These are phyloP conservation scores for Zygosaccharomyces rouxii DNA, from an alignment of 805 yeast species.

Conservation along the genomic window DNA sequence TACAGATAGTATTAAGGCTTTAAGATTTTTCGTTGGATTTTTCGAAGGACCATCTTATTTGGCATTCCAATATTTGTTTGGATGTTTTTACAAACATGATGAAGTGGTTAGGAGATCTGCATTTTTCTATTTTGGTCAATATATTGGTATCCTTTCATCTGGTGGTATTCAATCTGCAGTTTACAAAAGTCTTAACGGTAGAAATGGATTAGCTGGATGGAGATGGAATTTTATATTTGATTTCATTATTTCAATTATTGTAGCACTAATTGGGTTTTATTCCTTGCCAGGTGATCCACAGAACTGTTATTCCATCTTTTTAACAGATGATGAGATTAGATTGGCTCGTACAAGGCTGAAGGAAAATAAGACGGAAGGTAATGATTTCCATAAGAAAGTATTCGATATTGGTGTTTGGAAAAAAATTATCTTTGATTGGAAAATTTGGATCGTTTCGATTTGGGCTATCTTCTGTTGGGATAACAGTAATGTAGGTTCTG, in stretches of 20 bases:
- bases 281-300: constrained; percentile 64
- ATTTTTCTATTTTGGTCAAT: constrained; percentile 57
- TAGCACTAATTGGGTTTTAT: constrained; percentile 53
- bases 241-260: constrained; percentile 52
- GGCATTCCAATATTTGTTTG: constrained; percentile 54
- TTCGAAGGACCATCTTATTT: constrained; percentile 61
- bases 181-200: constrained; percentile 44
- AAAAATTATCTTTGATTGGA: constrained; percentile 51
- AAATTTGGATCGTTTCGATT: constrained; percentile 48
- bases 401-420: constrained; percentile 49
- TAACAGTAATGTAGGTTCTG: constrained; percentile 48
- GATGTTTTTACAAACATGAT: constrained; percentile 52
- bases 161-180: constrained; percentile 61
- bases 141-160: constrained; percentile 56
- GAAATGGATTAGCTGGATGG: constrained; percentile 57
- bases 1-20: constrained; percentile 48
- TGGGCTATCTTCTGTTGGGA: constrained; percentile 58
- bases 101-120: constrained; percentile 63
- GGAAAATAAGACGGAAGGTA: constrained; percentile 34
- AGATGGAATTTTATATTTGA: constrained; percentile 71
- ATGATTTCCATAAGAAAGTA: constrained; percentile 31
- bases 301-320: constrained; percentile 47
- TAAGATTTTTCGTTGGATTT: constrained; percentile 60
- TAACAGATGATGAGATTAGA: constrained; percentile 54
- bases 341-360: constrained; percentile 45